Conservation (phyloP, 2,329 filamentous ascomycete genomes). For the Trichoderma sp. region DNA sequence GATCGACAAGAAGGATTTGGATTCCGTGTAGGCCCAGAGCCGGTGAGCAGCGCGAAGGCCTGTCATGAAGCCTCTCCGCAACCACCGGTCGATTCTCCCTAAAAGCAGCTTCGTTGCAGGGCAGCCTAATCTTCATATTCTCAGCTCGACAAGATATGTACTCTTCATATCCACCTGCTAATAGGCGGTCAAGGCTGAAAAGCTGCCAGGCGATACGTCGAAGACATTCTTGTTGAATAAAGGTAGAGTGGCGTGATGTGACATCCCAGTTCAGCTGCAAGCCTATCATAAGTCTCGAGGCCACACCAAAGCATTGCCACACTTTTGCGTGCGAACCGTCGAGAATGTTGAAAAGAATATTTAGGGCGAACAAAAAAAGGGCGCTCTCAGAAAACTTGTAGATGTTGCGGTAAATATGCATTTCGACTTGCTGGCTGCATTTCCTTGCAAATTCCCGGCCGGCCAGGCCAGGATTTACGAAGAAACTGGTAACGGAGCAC, state of each 20-base stretch:
- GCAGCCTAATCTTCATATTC: slow-evolving; percentile 40
- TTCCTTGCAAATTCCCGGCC: slow-evolving; percentile 38
- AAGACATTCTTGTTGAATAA: slow-evolving; percentile 37
- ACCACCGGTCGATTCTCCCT: slow-evolving; percentile 32
- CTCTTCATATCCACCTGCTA: slow-evolving; percentile 42
- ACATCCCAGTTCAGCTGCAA: slow-evolving; percentile 43
- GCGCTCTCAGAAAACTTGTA: slow-evolving; percentile 36
- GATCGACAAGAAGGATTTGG: slow-evolving; percentile 37
- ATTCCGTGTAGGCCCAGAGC: slow-evolving; percentile 36
- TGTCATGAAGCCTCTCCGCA: slow-evolving; percentile 34
- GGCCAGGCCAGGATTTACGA: slow-evolving; percentile 35
- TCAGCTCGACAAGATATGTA: slow-evolving; percentile 39
- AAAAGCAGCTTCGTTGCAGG: slow-evolving; percentile 36
- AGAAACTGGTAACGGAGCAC: slow-evolving; percentile 38
- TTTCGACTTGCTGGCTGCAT: slow-evolving; percentile 41
- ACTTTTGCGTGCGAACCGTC: slow-evolving; percentile 39
- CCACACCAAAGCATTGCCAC: slow-evolving; percentile 41
- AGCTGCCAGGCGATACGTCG: slow-evolving; percentile 41
- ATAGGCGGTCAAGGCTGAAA: slow-evolving; percentile 39
- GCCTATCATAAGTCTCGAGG: slow-evolving; percentile 38
- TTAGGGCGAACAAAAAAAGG: slow-evolving; percentile 37
- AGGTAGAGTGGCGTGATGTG: slow-evolving; percentile 30
- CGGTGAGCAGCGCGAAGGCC: slow-evolving; percentile 25
- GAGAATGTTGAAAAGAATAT: slow-evolving; percentile 38
- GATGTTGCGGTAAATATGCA: slow-evolving; percentile 41